Conservation (phyloP, 768 basidiomycete genomes). For the Zangia roseola region DNA sequence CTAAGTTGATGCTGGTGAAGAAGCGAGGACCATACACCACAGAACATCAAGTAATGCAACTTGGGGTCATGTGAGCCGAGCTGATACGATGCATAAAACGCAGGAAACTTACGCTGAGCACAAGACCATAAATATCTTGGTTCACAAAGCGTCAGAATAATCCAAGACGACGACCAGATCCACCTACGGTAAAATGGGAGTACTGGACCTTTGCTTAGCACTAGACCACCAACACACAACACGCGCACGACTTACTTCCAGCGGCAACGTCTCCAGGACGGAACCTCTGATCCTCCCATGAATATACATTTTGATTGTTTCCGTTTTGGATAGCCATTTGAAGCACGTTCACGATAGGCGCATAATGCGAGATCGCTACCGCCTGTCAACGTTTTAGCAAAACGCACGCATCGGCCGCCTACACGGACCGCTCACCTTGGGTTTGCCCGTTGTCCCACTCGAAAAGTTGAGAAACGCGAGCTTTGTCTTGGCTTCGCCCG, state of each 20-base stretch:
- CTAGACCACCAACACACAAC: not conserved
- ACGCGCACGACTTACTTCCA: constrained; percentile 45
- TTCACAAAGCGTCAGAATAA: constrained; percentile 12
- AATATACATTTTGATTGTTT: constrained; percentile 38
- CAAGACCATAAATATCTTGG: constrained; percentile 59
- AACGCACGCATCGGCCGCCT: not conserved
- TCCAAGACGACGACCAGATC: constrained; percentile 3
- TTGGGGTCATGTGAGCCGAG: constrained; percentile 21
- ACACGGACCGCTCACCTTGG: constrained; percentile 17
- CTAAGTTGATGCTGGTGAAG: not conserved
- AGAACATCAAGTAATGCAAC: constrained; percentile 55
- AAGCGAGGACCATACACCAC: constrained; percentile 40
- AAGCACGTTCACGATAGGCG: constrained; percentile 62
- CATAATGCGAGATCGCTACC: constrained; percentile 64
- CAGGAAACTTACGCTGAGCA: constrained; percentile 45
- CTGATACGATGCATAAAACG: not conserved
- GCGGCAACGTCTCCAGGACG: constrained; percentile 55
- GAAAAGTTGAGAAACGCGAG: constrained; percentile 72
- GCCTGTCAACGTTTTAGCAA: constrained; percentile 39
- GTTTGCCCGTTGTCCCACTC: constrained; percentile 70
- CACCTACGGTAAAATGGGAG: constrained; percentile 61
- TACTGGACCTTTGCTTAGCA: constrained; percentile 34
- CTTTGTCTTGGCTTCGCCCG: constrained; percentile 59
- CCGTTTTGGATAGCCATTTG: constrained; percentile 55
- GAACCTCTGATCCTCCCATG: constrained; percentile 40